Evolutionary conservation across 805 yeast species (phyloP).

Genomic region (Lachancea sp.): DNA sequence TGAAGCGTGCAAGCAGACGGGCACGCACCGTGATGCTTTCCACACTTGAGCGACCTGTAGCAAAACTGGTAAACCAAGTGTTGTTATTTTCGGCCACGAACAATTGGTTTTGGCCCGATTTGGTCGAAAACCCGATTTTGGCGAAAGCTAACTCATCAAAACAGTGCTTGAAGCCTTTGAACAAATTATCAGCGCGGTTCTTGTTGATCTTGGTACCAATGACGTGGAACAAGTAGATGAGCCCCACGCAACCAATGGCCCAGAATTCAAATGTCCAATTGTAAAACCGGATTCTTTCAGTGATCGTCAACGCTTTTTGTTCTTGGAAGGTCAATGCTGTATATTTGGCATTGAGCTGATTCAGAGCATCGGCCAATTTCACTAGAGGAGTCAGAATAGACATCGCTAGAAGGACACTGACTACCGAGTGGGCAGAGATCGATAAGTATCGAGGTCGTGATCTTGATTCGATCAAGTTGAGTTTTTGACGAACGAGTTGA

Average conservation of each 20-base stretch:
- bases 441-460: no score
- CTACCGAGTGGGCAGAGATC: no score
- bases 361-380: constrained; percentile 14
- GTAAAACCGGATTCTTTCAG: constrained; percentile 51
- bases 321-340: constrained; percentile 38
- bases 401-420: constrained; percentile 3
- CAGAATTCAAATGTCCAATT: constrained; percentile 73
- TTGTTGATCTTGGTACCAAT: constrained; percentile 58
- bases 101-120: constrained; percentile 15
- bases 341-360: constrained; percentile 28
- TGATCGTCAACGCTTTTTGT: constrained; percentile 50
- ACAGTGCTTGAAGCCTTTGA: constrained; percentile 44
- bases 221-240: constrained; percentile 45
- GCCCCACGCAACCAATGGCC: constrained; percentile 45
- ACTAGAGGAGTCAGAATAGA: constrained; percentile 15
- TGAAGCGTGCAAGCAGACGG: constrained; percentile 72
- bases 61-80: constrained; percentile 51
- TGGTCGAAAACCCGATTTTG: constrained; percentile 44
- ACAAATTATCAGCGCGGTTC: constrained; percentile 46
- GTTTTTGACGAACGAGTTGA: no score
- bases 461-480: not conserved
- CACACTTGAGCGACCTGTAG: constrained; percentile 82
- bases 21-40: constrained; percentile 55
- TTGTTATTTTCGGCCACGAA: constrained; percentile 36
- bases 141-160: constrained; percentile 56